Evolutionary conservation across 352 stramenopile genomes (phyloP).

Genomic region (Phytophthora tentaculata): DNA sequence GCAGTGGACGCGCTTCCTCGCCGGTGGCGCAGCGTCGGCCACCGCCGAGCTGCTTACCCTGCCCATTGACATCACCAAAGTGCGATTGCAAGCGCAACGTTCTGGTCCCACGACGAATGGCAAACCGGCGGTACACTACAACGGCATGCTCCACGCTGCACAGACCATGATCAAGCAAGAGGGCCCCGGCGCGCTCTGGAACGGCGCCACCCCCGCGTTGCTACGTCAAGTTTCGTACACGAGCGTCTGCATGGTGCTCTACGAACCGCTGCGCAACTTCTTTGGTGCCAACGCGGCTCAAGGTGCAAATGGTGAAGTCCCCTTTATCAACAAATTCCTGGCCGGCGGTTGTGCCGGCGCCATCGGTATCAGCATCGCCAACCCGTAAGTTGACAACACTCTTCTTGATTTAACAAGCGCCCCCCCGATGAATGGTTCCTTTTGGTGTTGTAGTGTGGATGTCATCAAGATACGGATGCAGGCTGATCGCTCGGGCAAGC

Average conservation of each 20-base stretch:
- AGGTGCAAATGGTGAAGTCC: constrained; percentile 52
- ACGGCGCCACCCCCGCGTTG: constrained; percentile 77
- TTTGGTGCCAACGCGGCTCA: constrained; percentile 57
- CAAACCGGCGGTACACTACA: constrained; percentile 62
- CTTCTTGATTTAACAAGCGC: constrained; percentile 1
- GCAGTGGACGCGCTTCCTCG: constrained; percentile 75
- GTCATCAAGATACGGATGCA: constrained; percentile 92
- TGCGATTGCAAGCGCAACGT: constrained; percentile 80
- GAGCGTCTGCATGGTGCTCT: constrained; percentile 87
- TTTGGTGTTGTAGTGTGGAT: constrained; percentile 60
- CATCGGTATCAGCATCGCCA: constrained; percentile 83
- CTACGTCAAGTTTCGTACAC: constrained; percentile 88
- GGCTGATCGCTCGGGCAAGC: constrained; percentile 64
- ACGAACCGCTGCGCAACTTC: constrained; percentile 82
- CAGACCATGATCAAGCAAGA: constrained; percentile 77
- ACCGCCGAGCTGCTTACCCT: constrained; percentile 84
- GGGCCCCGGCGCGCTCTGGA: constrained; percentile 71
- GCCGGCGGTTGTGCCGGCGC: constrained; percentile 78
- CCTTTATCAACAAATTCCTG: constrained; percentile 84
- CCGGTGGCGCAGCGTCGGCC: constrained; percentile 66
- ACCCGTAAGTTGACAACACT: constrained; percentile 63
- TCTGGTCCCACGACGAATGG: constrained; percentile 31
- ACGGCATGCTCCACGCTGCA: constrained; percentile 75
- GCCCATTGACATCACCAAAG: constrained; percentile 89
- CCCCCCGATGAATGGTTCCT: too few species aligned